Base-by-base conservation (phyloP, 148 eudicot genomes). In the Vaccinium vitisidaea region DNA sequence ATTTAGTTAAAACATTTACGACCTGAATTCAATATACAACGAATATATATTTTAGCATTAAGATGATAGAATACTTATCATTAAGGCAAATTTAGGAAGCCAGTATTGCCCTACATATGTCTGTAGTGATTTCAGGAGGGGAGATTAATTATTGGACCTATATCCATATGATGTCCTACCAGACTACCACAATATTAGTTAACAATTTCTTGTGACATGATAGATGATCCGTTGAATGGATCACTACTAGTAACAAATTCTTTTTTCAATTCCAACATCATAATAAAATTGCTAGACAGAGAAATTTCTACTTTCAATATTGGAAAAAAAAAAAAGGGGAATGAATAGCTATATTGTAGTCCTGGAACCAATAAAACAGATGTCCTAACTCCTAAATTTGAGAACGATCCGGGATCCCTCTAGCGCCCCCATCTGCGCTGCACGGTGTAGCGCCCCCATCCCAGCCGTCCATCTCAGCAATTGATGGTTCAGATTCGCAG, bases 321-420 rank as follows among this genome's bases (percentile, higher is more conserved):
- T 49, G 6, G 63, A 49, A 74, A 81, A 80, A 49, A 74, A 81
- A 80, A 74, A 74, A 81, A 73, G 58, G 49, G 12, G 48, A 48
- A 81, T 58, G 3, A 19, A 48, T 49, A 81, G 75, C 56, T n/a
- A 61, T 21, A 80, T 43, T 85, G 43, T 46, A 48, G 75, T 58
- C 84, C 50, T 56, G 25, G 75, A 67, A 81, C 52, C 65, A 11
- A 32, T 50, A 63, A 46, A 67, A 81, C 67, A 21, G 67, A 61
- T 52, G 15, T 61, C 59, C 11, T 49, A 43, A 43, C 6, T 43
- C 46, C 77, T 75, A 76, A 67, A 65, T 23, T 76, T 10, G 65
- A 74, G 46, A 5, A 43, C 46, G 6, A 43, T 1, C 6, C 46
- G 6, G 6, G 46, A 39, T 43, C 6, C 46, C 6, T 43, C 2